Percentiles rank a stretch among this genome's conserved stretches.
Evolutionary conservation across 1,139 yeast species (phyloP).

Genomic region (Scheffersomyces illinoinensis): DNA sequence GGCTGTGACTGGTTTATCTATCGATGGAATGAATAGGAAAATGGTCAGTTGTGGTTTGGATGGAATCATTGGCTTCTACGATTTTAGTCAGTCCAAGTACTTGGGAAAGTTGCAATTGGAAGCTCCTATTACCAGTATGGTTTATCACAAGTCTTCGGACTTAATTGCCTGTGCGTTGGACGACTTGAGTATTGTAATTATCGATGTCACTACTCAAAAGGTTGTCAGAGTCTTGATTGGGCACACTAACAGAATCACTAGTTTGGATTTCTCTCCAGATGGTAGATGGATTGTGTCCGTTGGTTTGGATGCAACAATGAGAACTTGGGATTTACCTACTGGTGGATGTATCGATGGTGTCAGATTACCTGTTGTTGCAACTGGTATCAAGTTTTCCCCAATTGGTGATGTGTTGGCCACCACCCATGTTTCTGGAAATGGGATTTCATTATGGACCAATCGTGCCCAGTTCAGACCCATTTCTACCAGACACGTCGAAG

Average conservation of each 20-base stretch:
- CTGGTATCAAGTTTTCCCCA: constrained; percentile 79
- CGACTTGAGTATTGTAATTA: constrained; percentile 78
- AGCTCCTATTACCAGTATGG: constrained; percentile 76
- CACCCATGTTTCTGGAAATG: constrained; percentile 87
- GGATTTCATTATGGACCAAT: constrained; percentile 91
- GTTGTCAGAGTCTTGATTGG: constrained; percentile 89
- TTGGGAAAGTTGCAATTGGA: constrained; percentile 69
- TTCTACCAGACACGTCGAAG: constrained; percentile 76
- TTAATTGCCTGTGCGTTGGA: constrained; percentile 84
- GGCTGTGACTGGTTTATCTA: constrained; percentile 84
- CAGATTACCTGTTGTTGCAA: constrained; percentile 72
- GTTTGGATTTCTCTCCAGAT: constrained; percentile 89
- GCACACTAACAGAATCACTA: constrained; percentile 84
- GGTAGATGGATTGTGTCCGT: constrained; percentile 94
- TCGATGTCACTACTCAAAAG: constrained; percentile 79
- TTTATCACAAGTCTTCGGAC: constrained; percentile 80
- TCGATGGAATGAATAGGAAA: constrained; percentile 86
- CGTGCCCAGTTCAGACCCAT: constrained; percentile 77
- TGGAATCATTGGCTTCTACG: constrained; percentile 85
- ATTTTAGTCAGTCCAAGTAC: constrained; percentile 71
- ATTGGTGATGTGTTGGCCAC: constrained; percentile 92
- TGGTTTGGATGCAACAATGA: constrained; percentile 79
- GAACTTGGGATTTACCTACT: constrained; percentile 98
- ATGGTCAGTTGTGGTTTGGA: constrained; percentile 89
- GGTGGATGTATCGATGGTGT: constrained; percentile 97